Conservation (phyloP, 495 filamentous ascomycete genomes). For the Pyrenula aspistea region DNA sequence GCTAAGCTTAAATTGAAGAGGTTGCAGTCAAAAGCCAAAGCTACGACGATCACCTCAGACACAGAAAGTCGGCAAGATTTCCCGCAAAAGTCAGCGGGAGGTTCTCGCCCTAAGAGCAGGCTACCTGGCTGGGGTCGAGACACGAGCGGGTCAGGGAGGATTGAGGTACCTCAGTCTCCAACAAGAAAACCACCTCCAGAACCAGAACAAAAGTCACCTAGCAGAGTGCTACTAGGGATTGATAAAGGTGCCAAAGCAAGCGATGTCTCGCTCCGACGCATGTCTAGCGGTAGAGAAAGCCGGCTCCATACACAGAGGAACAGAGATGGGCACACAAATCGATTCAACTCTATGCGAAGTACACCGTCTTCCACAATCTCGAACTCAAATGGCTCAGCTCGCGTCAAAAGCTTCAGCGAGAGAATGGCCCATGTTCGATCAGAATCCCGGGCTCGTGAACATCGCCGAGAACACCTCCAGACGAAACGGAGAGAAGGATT, state of each 20-base stretch:
- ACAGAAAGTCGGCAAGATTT: conserved; percentile 14
- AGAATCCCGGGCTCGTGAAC: conserved; percentile 32
- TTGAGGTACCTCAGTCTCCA: conserved; percentile 80
- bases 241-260: conserved; percentile 74
- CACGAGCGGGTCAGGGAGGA: conserved; percentile 7
- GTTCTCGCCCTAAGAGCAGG: conserved; percentile 13
- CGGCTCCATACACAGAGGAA: neutral
- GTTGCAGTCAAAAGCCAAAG: conserved; percentile 45
- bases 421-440: conserved; percentile 56
- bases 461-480: conserved; percentile 40
- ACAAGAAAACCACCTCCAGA: conserved; percentile 35
- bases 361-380: conserved; percentile 6
- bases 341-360: conserved; percentile 17
- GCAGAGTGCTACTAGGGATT: conserved; percentile 72
- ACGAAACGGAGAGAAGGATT: conserved; percentile 63
- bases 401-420: conserved; percentile 73
- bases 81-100: conserved; percentile 11
- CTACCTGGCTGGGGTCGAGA: conserved; percentile 10
- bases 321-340: conserved; percentile 18
- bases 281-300: conserved; percentile 28
- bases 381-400: conserved; percentile 13
- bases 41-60: conserved; percentile 3
- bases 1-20: conserved; percentile 82
- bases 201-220: conserved; percentile 57
- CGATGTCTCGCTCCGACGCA: conserved; percentile 75